Base-by-base conservation (phyloP, 306 rosid genomes). In the Vigna reflexopilosa region DNA sequence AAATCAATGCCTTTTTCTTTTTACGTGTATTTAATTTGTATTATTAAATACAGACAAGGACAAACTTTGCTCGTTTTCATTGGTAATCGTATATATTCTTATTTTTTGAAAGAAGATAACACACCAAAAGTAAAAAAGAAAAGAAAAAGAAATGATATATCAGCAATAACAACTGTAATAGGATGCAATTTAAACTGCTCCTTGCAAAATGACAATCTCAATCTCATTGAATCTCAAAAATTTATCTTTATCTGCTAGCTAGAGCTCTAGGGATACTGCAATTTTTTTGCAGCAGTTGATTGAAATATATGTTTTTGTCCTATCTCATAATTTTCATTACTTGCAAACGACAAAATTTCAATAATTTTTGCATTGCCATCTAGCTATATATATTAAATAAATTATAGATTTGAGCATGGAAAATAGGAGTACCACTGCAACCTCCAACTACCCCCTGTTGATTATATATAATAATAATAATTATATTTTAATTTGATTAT, bases 161-260 rank as follows among this genome's bases (percentile, higher is more conserved):
- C 19, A 78, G 78, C 32, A 61, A n/a, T 32, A 52, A 56, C 63
- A 86, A 72, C 77, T 49, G 73, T 72, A 71, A 56, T 40, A 49
- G 70, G 65, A 36, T 62, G 34, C 71, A 77, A 62, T 61, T 81
- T 38, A 54, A 65, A 81, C 80, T 67, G 13, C 44, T 34, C 56
- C 52, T 44, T 30, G 49, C 75, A 44, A 59, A 50, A 67, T 62
- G 85, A 79, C 79, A 68, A 76, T 11, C 71, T 55, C 61, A 77
- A 80, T 77, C 84, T 76, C 67, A 75, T 82, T 75, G 82, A 86
- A 77, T 85, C 87, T 83, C 76, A 16, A 78, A 66, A 77, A 13
- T 51, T 76, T 57, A 81, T 84, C 83, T 73, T 75, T 56, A 66
- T 72, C 52, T 15, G 73, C 72, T 69, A 56, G 74, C 64, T 59